A percentile compares a stretch with the other conserved stretches of the same genome.
These are phyloP conservation scores for Aegilops speltoides DNA, from an alignment of 176 grass and related monocot species.

Conservation along the genomic window DNA sequence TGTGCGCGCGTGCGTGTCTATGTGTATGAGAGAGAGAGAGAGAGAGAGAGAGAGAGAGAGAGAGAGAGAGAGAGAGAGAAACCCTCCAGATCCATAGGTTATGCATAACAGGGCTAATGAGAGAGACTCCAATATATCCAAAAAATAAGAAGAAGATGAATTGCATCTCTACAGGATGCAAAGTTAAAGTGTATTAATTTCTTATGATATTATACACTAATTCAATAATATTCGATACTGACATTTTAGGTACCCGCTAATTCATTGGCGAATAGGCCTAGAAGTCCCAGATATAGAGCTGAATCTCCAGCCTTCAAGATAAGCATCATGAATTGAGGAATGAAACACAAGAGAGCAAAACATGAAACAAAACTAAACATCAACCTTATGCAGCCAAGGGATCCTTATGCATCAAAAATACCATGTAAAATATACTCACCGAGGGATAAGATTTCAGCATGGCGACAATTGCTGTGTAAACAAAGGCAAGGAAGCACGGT, in stretches of 20 bases:
- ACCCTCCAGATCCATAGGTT: too few relatives aligned
- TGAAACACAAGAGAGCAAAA: not conserved
- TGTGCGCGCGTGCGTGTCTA: too few relatives aligned
- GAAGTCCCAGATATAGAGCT: slow-evolving; percentile 89
- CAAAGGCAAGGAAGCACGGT: slow-evolving; percentile 87
- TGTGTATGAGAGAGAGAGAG: too few relatives aligned
- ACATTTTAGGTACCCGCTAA: slow-evolving; percentile 57
- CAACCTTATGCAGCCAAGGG: not conserved
- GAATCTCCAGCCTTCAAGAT: slow-evolving; percentile 77
- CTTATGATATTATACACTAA: slow-evolving; percentile 5
- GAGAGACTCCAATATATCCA: slow-evolving; percentile 84
- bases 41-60: too few relatives aligned
- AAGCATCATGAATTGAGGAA: slow-evolving; percentile 10
- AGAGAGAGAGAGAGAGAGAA: too few relatives aligned
- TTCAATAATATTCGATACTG: not conserved
- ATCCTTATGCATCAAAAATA: not conserved
- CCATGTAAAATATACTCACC: slow-evolving; percentile 52
- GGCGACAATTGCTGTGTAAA: slow-evolving; percentile 63
- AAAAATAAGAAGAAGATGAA: slow-evolving; percentile 91
- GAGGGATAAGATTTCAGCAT: slow-evolving; percentile 98
- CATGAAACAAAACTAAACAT: not conserved
- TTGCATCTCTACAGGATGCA: slow-evolving; percentile 82
- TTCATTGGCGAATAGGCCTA: slow-evolving; percentile 86
- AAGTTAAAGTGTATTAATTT: slow-evolving; percentile 11
- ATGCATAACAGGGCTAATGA: slow-evolving; percentile 92